Evolutionary conservation across 305 asterid species (phyloP).

Genomic region (Rubia tinctorum): DNA sequence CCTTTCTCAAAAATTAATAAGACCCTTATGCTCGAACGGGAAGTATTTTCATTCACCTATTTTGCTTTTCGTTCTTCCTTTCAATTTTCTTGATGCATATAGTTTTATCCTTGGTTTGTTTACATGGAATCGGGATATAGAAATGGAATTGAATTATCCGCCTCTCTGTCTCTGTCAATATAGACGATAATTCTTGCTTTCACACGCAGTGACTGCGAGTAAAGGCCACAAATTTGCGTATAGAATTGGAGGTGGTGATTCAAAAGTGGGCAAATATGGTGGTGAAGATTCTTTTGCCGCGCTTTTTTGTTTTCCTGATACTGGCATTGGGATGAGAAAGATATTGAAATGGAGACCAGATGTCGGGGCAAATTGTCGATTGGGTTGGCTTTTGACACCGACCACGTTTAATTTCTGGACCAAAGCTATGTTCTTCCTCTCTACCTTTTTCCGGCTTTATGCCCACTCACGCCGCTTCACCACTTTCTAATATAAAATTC

Average conservation of each 20-base stretch:
- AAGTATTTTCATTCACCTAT: too few relatives aligned
- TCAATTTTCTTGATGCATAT: too few relatives aligned
- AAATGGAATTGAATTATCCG: not conserved
- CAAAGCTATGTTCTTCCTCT: not conserved
- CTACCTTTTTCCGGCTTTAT: slow-evolving; percentile 9
- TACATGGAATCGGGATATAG: too few relatives aligned
- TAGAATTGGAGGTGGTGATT: not conserved
- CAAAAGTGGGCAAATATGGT: not conserved
- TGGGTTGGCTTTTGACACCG: slow-evolving; percentile 40
- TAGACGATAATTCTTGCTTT: not conserved
- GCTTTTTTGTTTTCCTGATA: not conserved
- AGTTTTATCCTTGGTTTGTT: too few relatives aligned
- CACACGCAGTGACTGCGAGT: not conserved
- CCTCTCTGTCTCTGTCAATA: not conserved
- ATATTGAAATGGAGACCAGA: slow-evolving; percentile 9
- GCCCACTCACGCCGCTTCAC: not conserved
- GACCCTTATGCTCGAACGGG: too few relatives aligned
- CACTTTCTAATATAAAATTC: slow-evolving; percentile 5
- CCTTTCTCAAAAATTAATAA: too few relatives aligned
- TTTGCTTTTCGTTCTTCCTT: too few relatives aligned
- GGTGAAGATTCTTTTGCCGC: slow-evolving; percentile 22
- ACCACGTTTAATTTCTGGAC: slow-evolving; percentile 16
- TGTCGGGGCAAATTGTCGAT: not conserved
- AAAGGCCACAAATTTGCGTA: not conserved
- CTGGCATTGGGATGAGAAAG: slow-evolving; percentile 19